Percentiles rank a stretch among this genome's conserved stretches.
Evolutionary conservation across 2,329 filamentous ascomycete species (phyloP).

Genomic region (Zasmidium citrigriseum): DNA sequence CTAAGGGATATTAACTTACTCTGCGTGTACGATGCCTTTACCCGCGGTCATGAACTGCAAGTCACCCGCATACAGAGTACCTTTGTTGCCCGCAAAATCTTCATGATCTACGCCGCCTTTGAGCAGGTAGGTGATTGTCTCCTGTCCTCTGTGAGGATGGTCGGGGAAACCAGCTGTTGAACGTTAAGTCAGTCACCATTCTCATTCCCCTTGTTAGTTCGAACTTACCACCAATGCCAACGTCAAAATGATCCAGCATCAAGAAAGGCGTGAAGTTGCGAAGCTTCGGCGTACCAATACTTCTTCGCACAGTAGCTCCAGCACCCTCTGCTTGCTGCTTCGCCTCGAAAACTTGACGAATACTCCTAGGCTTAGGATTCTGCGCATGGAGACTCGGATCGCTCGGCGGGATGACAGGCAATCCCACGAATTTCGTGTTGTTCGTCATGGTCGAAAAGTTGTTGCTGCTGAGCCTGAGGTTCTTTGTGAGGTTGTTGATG

Average conservation of each 20-base stretch:
- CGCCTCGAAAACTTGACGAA: slow-evolving; percentile 81
- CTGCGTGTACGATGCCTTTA: slow-evolving; percentile 86
- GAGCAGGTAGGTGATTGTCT: slow-evolving; percentile 90
- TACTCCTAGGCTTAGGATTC: slow-evolving; percentile 71
- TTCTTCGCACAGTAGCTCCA: slow-evolving; percentile 82
- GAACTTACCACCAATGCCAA: slow-evolving; percentile 65
- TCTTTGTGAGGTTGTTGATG: slow-evolving; percentile 25
- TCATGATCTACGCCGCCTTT: slow-evolving; percentile 84
- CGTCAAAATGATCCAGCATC: slow-evolving; percentile 84
- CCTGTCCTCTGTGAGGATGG: slow-evolving; percentile 69
- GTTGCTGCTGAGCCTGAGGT: slow-evolving; percentile 29
- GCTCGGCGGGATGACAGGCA: slow-evolving; percentile 51
- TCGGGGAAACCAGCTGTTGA: slow-evolving; percentile 19
- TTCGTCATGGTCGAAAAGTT: slow-evolving; percentile 34
- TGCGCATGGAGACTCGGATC: slow-evolving; percentile 49
- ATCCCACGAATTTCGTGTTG: slow-evolving; percentile 43
- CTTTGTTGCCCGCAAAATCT: slow-evolving; percentile 83
- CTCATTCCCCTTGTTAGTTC: background rate
- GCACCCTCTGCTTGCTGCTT: slow-evolving; percentile 84
- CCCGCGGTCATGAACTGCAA: slow-evolving; percentile 98
- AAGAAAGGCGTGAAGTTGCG: slow-evolving; percentile 89
- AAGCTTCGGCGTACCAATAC: slow-evolving; percentile 79
- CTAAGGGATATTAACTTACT: slow-evolving; percentile 44
- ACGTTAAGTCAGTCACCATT: slow-evolving; percentile 64
- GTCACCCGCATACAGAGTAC: slow-evolving; percentile 83